These are phyloP conservation scores for Fusarium miscanthi DNA, from an alignment of 2,329 filamentous ascomycete genomes.

Conservation along the genomic window DNA sequence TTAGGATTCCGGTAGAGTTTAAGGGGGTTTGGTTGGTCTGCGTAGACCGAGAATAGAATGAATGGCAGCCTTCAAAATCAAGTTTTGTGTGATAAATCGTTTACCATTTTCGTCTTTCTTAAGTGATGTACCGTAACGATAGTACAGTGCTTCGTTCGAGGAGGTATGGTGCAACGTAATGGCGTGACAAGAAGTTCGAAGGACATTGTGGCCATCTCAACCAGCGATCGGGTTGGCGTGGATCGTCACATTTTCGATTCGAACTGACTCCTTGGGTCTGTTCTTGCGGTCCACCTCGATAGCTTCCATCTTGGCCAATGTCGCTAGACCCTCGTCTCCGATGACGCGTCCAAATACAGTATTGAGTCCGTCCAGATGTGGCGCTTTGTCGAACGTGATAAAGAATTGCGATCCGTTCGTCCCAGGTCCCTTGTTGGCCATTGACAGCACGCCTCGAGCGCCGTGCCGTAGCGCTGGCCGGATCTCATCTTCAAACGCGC, in stretches of 20 bases:
- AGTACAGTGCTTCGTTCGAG: slow-evolving; percentile 1
- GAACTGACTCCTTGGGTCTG: slow-evolving; percentile 73
- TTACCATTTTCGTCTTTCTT: neutral
- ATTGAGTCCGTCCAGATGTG: slow-evolving; percentile 85
- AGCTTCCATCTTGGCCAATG: slow-evolving; percentile 76
- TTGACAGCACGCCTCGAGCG: slow-evolving; percentile 75
- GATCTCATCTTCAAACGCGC: slow-evolving; percentile 83
- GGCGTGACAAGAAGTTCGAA: neutral
- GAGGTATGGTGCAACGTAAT: neutral
- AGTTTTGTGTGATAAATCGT: neutral
- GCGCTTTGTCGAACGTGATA: slow-evolving; percentile 79
- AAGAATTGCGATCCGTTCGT: slow-evolving; percentile 88
- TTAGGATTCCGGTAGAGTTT: neutral
- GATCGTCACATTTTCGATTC: slow-evolving; percentile 76
- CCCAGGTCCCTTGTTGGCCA: slow-evolving; percentile 81
- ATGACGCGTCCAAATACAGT: slow-evolving; percentile 84
- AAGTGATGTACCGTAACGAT: neutral
- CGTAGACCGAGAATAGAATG: neutral
- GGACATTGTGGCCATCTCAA: slow-evolving; percentile 48
- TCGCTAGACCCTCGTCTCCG: slow-evolving; percentile 71
- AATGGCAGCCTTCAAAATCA: neutral
- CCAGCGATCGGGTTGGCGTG: slow-evolving; percentile 83
- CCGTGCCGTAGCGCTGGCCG: slow-evolving; percentile 75
- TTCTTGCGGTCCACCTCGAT: slow-evolving; percentile 82
- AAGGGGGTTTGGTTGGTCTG: neutral